Evolutionary conservation across 768 basidiomycete genomes (phyloP), one percentile per base, ranked within the genome.

Genomic region (Melanogaster broomeanus): DNA sequence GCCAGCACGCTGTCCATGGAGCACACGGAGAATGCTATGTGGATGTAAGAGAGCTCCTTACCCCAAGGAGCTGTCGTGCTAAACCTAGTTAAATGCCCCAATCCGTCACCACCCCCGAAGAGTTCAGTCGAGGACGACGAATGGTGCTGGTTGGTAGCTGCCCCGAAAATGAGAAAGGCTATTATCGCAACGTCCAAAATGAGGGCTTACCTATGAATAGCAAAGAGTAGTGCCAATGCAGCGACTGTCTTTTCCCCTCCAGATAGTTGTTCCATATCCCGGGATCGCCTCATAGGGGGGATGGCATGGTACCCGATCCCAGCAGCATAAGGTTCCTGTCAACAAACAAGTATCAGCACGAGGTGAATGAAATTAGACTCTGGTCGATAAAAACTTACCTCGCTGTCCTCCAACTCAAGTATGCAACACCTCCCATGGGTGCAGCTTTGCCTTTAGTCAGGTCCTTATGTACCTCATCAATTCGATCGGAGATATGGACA

Each of bases 251-350:
- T 98, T 68, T 99, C 97, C 18, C 96, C 97, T 48, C 96, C 97
- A 0, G 95, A 98, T 13, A 98, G 76, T 67, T 98, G 96, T 52
- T 98, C 95, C 95, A 98, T 98, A 66, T 98, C 97, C 55, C 95
- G 82, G 80, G 98, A 98, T 2, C 94, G 89, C 68, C 98, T 99
- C 88, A 98, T 96, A 1, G 97, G 97, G 0, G 97, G 97, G 96
- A 98, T 99, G 1, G 96, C 95, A 64, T 98, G 96, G 66, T 98
- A 98, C 70, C 97, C 98, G 74, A 99, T 92, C 48, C 97, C 93
- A 33, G 82, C 85, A 19, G 75, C 77, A 58, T 93, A 93, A 1
- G 92, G 91, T 71, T 91, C 89, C 89, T 90, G 55, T 45, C 25
- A 27, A 50, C 9, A 44, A 13, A 41, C 18, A n/a, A 38, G 12